Percentiles rank a stretch among this genome's conserved stretches.
Conservation (phyloP, 768 basidiomycete species). For the Suillus luteus region DNA sequence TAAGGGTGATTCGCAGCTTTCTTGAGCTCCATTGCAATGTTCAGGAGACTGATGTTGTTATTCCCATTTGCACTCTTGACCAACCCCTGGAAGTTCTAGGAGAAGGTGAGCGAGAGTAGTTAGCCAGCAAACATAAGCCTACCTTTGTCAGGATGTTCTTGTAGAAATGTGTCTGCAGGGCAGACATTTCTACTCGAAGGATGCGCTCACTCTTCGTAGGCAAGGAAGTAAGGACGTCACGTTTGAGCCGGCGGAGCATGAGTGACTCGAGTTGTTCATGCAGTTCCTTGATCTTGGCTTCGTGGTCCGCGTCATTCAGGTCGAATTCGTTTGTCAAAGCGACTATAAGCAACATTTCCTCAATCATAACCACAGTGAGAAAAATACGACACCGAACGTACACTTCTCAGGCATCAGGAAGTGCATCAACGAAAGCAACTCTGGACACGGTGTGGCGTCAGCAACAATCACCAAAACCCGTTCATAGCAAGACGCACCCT, state of each 20-base stretch:
- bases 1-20: conserved; percentile 99
- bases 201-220: conserved; percentile 99
- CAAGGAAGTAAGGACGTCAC: conserved; percentile 92
- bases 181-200: conserved; percentile 94
- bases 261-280: conserved; percentile 90
- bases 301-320: conserved; percentile 89
- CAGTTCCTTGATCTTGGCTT: conserved; percentile 92
- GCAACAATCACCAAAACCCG: conserved; percentile 10
- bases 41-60: conserved; percentile 92
- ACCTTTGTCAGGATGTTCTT: conserved; percentile 97
- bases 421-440: conserved; percentile 96
- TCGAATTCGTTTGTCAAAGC: conserved; percentile 95
- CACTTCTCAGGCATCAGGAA: conserved; percentile 99
- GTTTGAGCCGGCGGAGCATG: conserved; percentile 94
- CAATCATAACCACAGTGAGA: conserved; percentile 1
- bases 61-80: conserved; percentile 88
- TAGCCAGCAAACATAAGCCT: conserved; percentile 14
- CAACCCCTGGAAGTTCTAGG: conserved; percentile 89
- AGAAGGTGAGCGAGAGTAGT: conserved; percentile 12
- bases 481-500: conserved; percentile 55
- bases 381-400: conserved; percentile 37
- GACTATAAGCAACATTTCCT: conserved; percentile 48
- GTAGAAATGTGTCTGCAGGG: conserved; percentile 96
- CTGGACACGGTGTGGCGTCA: conserved; percentile 42
- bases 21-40: conserved; percentile 99